These are phyloP conservation scores for Cicer yamashitae DNA, from an alignment of 306 rosid species.

Conservation along the genomic window DNA sequence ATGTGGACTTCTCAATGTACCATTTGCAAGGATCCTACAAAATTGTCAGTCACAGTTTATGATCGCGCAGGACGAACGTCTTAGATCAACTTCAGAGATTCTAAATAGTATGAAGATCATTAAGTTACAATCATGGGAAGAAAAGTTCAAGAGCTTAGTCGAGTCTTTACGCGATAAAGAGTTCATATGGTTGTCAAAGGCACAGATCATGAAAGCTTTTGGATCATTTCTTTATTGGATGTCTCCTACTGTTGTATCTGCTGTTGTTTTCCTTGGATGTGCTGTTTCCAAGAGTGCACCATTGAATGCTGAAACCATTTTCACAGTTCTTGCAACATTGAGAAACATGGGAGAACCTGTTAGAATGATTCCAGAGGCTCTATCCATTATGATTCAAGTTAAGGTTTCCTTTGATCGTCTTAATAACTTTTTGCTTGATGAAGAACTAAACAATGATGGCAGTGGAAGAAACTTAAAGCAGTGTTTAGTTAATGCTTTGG, in stretches of 20 bases:
- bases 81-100: slow-evolving; percentile 81
- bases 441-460: slow-evolving; percentile 54
- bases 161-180: slow-evolving; percentile 60
- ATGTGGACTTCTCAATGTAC: slow-evolving; percentile 68
- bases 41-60: slow-evolving; percentile 66
- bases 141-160: slow-evolving; percentile 58
- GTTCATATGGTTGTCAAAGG: slow-evolving; percentile 66
- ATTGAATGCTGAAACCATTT: slow-evolving; percentile 75
- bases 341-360: slow-evolving; percentile 77
- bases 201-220: slow-evolving; percentile 51
- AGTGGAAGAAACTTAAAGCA: slow-evolving; percentile 28
- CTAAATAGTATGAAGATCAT: slow-evolving; percentile 83
- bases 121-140: slow-evolving; percentile 87
- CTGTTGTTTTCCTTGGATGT: slow-evolving; percentile 66
- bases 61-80: slow-evolving; percentile 76
- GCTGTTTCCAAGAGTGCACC: slow-evolving; percentile 60
- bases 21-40: slow-evolving; percentile 63
- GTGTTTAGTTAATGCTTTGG: slow-evolving; percentile 46
- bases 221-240: slow-evolving; percentile 66
- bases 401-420: slow-evolving; percentile 77
- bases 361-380: slow-evolving; percentile 75
- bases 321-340: slow-evolving; percentile 71
- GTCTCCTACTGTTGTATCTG: slow-evolving; percentile 71
- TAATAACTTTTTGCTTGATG: slow-evolving; percentile 65
- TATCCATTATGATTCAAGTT: slow-evolving; percentile 73